These are phyloP conservation scores for Backusella tuberculispora DNA, from an alignment of 192 early-diverging fungal species.

Conservation along the genomic window DNA sequence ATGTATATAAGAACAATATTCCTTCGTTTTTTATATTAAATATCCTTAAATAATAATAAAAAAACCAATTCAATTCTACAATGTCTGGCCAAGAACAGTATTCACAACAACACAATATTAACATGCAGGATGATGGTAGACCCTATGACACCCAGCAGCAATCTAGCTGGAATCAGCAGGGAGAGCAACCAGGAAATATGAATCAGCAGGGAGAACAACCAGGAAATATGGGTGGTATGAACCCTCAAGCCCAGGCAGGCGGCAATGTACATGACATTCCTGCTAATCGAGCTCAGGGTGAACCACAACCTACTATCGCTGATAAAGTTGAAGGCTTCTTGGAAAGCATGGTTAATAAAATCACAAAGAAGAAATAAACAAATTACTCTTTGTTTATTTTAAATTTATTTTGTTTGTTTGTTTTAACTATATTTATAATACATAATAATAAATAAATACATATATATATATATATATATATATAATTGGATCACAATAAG, in stretches of 20 bases:
- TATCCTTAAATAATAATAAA: too few species aligned
- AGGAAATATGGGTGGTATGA: background rate
- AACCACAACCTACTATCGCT: background rate
- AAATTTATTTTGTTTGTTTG: too few species aligned
- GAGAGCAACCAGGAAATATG: background rate
- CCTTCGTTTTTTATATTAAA: too few species aligned
- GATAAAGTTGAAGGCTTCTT: constrained; percentile 9
- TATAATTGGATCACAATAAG: too few species aligned
- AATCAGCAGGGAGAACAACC: background rate
- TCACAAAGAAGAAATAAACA: background rate
- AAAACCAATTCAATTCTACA: too few species aligned
- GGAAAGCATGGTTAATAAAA: background rate
- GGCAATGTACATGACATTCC: background rate
- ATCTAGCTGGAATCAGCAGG: background rate
- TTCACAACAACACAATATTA: background rate
- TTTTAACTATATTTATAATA: background rate
- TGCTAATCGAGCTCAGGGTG: background rate
- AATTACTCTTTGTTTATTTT: too few species aligned
- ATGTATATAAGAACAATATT: too few species aligned
- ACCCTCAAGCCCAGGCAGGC: background rate
- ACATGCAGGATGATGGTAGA: background rate
- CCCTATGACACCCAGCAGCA: background rate
- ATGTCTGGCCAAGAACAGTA: background rate
- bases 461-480: too few species aligned
- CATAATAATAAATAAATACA: background rate